A percentile compares a stretch with the other conserved stretches of the same genome.
Conservation (phyloP, 2,329 filamentous ascomycete species). For the Penicillium sp. region DNA sequence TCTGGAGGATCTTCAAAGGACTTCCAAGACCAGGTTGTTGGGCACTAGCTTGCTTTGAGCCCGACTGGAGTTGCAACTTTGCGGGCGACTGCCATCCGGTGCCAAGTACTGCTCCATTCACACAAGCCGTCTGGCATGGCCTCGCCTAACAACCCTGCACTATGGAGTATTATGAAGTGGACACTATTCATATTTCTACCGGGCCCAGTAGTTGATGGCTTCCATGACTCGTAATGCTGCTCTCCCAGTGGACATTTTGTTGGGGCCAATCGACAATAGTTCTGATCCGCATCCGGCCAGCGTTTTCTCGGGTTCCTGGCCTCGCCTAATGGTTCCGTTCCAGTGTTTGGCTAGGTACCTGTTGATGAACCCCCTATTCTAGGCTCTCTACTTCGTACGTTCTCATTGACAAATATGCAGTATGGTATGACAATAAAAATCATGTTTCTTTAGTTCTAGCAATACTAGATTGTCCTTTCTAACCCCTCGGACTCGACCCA, state of each 20-base stretch:
- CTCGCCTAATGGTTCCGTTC: neutral
- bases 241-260: neutral
- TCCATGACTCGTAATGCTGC: neutral
- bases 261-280: slow-evolving; percentile 2
- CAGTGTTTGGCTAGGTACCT: neutral
- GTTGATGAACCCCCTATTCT: neutral
- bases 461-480: neutral
- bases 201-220: neutral
- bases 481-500: slow-evolving; percentile 17
- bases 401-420: neutral
- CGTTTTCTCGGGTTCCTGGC: neutral
- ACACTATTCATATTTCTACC: neutral
- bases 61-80: neutral
- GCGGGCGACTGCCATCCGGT: slow-evolving; percentile 9
- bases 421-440: neutral
- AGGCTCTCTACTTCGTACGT: neutral
- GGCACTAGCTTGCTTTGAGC: slow-evolving; percentile 14
- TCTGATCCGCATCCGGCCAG: slow-evolving; percentile 6
- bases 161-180: neutral
- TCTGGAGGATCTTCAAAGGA: neutral
- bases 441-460: neutral
- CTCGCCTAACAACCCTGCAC: neutral
- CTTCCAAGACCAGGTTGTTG: slow-evolving; percentile 8
- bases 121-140: neutral
- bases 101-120: slow-evolving; percentile 2